These are phyloP conservation scores for Ogataea glucozyma DNA, from an alignment of 805 yeast genomes.

Conservation along the genomic window DNA sequence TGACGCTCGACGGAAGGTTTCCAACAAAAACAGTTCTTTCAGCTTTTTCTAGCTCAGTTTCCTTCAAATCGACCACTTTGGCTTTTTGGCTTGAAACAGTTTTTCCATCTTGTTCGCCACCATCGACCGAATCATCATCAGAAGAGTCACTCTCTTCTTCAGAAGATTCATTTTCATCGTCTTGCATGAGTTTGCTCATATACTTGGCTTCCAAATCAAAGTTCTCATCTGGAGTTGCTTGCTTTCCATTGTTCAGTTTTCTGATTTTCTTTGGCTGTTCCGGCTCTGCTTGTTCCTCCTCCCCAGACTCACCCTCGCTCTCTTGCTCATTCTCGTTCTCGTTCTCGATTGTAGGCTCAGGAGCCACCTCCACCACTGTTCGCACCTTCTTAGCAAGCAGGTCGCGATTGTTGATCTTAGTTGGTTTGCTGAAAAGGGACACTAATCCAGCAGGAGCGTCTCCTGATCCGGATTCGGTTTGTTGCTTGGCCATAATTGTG, in stretches of 20 bases:
- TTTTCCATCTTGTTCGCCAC: slow-evolving; percentile 30
- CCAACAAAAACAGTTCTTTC: slow-evolving; percentile 87
- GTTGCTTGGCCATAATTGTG: slow-evolving; percentile 1
- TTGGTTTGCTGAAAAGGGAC: slow-evolving; percentile 38
- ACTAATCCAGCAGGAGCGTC: neutral
- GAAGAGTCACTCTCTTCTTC: slow-evolving; percentile 15
- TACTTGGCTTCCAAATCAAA: slow-evolving; percentile 58
- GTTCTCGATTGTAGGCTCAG: slow-evolving; percentile 9
- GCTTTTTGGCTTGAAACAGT: slow-evolving; percentile 26
- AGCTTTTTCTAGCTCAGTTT: slow-evolving; percentile 76
- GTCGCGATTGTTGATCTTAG: slow-evolving; percentile 46
- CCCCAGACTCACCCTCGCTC: slow-evolving; percentile 20
- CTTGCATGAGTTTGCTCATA: slow-evolving; percentile 48
- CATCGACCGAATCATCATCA: slow-evolving; percentile 25
- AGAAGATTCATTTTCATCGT: slow-evolving; percentile 29
- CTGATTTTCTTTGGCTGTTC: slow-evolving; percentile 20
- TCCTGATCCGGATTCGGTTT: neutral
- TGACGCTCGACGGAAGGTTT: slow-evolving; percentile 66
- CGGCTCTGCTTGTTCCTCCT: slow-evolving; percentile 22
- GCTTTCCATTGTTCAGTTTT: slow-evolving; percentile 17
- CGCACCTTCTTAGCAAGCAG: slow-evolving; percentile 31
- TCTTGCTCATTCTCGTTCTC: slow-evolving; percentile 21
- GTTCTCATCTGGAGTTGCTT: slow-evolving; percentile 37
- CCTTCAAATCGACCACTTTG: slow-evolving; percentile 58
- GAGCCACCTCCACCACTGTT: slow-evolving; percentile 22